Percentiles rank a stretch among this genome's conserved stretches.
Evolutionary conservation across 2,329 filamentous ascomycete genomes (phyloP).

Genomic region (Coniochaeta sp.): DNA sequence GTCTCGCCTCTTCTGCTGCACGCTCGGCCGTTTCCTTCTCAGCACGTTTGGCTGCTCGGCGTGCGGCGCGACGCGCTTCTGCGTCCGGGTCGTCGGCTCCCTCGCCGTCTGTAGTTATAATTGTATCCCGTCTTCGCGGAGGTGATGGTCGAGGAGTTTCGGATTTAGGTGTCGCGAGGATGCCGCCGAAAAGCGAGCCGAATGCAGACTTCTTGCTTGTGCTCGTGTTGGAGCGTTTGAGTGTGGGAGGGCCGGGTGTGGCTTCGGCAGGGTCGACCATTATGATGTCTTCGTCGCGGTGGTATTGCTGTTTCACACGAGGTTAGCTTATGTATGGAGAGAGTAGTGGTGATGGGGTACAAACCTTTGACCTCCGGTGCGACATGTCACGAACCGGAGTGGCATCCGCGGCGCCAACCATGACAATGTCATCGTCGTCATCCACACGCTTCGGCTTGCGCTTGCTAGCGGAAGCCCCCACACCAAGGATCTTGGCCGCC

Average conservation of each 20-base stretch:
- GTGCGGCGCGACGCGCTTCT: slow-evolving; percentile 56
- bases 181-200: slow-evolving; percentile 55
- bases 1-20: slow-evolving; percentile 48
- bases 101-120: slow-evolving; percentile 44
- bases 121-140: slow-evolving; percentile 42
- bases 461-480: slow-evolving; percentile 30
- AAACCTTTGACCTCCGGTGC: slow-evolving; percentile 37
- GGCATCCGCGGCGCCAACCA: slow-evolving; percentile 40
- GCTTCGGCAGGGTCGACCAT: slow-evolving; percentile 45
- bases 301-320: slow-evolving; percentile 50
- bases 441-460: slow-evolving; percentile 33
- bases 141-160: slow-evolving; percentile 31
- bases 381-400: slow-evolving; percentile 37
- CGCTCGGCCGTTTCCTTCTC: slow-evolving; percentile 44
- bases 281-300: slow-evolving; percentile 57
- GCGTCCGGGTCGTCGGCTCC: slow-evolving; percentile 44
- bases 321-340: slow-evolving; percentile 28
- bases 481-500: slow-evolving; percentile 69
- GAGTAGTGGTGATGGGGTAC: neutral
- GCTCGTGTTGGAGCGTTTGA: slow-evolving; percentile 55
- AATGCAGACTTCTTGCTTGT: slow-evolving; percentile 54
- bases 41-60: slow-evolving; percentile 50
- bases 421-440: slow-evolving; percentile 42
- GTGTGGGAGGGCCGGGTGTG: slow-evolving; percentile 37
- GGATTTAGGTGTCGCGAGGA: slow-evolving; percentile 37